Evolutionary conservation across 176 grass and related monocot species (phyloP).

Genomic region (Hordeum vulgare): MorexV3_pseudomolecules_assembly NC_058518.1:329336617-329337116

Average conservation of each 20-base stretch:
- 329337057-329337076: neutral
- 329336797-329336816: constrained; percentile 11
- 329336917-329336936: constrained; percentile 25
- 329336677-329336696: neutral
- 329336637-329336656: constrained; percentile 51
- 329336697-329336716: neutral
- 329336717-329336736: neutral
- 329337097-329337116: neutral
- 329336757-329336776: constrained; percentile 6
- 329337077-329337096: neutral
- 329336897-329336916: neutral
- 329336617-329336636: constrained; percentile 63
- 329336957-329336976: constrained; percentile 23
- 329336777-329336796: constrained; percentile 22
- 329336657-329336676: constrained; percentile 24
- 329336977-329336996: constrained; percentile 16
- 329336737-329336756: neutral
- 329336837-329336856: constrained; percentile 33
- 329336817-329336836: constrained; percentile 32
- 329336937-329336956: constrained; percentile 27
- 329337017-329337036: neutral
- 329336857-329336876: neutral
- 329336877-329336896: neutral
- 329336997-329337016: neutral
- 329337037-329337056: neutral